Percentiles rank a stretch among this genome's conserved stretches.
phyloP scores from a whole-genome alignment of 371 early-diverging fungal species.

The Funneliformis caledonium region DNA sequence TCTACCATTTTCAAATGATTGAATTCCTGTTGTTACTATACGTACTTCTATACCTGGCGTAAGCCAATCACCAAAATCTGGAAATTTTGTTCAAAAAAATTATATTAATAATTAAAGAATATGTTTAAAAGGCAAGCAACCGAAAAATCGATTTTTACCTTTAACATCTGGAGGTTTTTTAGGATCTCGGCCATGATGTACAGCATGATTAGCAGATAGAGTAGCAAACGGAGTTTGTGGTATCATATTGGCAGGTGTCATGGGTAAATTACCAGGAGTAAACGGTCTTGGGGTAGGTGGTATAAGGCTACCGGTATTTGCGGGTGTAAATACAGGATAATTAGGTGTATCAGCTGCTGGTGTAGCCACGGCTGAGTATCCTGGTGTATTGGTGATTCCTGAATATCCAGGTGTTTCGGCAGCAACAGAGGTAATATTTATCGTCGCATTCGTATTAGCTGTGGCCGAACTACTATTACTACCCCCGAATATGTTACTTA shows the following conservation, averaged over 20 bases:
- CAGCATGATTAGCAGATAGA: neutral
- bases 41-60: conserved; percentile 70
- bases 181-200: neutral
- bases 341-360: conserved; percentile 29
- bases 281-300: neutral
- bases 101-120: neutral
- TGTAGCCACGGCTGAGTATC: conserved; percentile 23
- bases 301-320: conserved; percentile 14
- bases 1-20: conserved; percentile 4
- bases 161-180: neutral
- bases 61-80: conserved; percentile 57
- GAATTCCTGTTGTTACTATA: conserved; percentile 43
- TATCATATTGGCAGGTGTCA: conserved; percentile 18
- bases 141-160: neutral
- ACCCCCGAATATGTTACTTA: neutral
- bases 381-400: conserved; percentile 37
- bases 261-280: conserved; percentile 14
- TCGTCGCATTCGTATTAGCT: conserved; percentile 37
- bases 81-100: neutral
- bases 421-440: neutral
- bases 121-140: neutral
- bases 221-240: conserved; percentile 24
- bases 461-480: neutral
- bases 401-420: conserved; percentile 29
- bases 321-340: conserved; percentile 21